These are phyloP conservation scores for Xylaria telfairii DNA, from an alignment of 495 filamentous ascomycete species.

Conservation along the genomic window DNA sequence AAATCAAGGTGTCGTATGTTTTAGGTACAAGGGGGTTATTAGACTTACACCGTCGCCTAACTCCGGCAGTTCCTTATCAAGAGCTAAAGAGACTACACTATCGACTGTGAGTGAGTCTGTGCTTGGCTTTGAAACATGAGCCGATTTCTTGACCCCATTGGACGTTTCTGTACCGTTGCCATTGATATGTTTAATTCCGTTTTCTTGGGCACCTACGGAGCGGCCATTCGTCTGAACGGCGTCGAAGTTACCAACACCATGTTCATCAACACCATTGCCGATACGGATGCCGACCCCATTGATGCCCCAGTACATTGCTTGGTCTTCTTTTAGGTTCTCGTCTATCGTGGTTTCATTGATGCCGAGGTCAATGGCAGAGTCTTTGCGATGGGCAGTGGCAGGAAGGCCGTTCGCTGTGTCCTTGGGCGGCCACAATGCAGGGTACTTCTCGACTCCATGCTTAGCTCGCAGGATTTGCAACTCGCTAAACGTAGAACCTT, in stretches of 20 bases:
- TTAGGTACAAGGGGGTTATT: background rate
- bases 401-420: background rate
- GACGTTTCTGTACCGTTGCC: background rate
- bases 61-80: background rate
- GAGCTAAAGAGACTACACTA: background rate
- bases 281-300: constrained; percentile 2
- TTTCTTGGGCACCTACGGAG: background rate
- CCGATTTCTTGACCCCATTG: background rate
- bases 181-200: background rate
- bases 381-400: background rate
- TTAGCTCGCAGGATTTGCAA: background rate
- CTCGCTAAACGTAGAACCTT: background rate
- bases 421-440: constrained; percentile 6
- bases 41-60: background rate
- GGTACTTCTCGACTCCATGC: constrained; percentile 4
- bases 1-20: background rate
- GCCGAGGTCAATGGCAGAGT: constrained; percentile 2
- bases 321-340: background rate
- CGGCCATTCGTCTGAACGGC: background rate
- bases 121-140: background rate
- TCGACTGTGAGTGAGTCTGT: constrained; percentile 1
- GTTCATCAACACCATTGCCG: constrained; percentile 1
- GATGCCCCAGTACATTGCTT: constrained; percentile 4
- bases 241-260: background rate
- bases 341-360: background rate